Evolutionary conservation across 1,284 basidiomycete species (phyloP).

Genomic region (Veloporphyrellus conicus): DNA sequence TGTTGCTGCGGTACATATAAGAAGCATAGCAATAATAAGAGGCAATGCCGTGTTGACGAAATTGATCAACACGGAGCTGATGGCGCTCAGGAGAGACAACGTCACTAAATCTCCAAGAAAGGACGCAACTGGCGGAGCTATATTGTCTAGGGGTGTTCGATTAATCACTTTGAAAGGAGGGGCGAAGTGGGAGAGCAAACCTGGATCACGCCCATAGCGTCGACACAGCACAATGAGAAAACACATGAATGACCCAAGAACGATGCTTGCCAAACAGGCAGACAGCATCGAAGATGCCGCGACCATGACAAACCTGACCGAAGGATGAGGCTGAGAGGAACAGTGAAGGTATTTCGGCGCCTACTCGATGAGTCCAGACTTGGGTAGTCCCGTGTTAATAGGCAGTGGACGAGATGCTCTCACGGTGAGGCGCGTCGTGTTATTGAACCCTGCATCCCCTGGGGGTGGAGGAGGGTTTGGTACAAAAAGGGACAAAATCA

Average conservation of each 20-base stretch:
- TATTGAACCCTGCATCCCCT: constrained; percentile 8
- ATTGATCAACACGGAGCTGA: constrained; percentile 62
- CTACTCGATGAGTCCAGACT: constrained; percentile 52
- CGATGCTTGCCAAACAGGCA: constrained; percentile 72
- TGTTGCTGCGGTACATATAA: constrained; percentile 52
- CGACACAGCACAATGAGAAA: constrained; percentile 78
- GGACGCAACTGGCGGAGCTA: constrained; percentile 89
- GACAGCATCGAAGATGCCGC: constrained; percentile 87
- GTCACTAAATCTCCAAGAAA: constrained; percentile 93
- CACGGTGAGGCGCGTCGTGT: constrained; percentile 17
- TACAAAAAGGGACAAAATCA: constrained; percentile 67
- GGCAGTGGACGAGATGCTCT: constrained; percentile 31
- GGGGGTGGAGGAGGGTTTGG: constrained; percentile 35
- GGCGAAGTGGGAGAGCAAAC: constrained; percentile 37
- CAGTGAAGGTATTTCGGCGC: constrained; percentile 23
- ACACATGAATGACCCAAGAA: constrained; percentile 94
- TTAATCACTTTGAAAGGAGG: not conserved
- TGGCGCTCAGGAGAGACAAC: constrained; percentile 68
- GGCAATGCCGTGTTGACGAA: constrained; percentile 65
- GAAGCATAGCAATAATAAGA: constrained; percentile 55
- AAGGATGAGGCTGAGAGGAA: constrained; percentile 12
- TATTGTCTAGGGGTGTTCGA: constrained; percentile 65
- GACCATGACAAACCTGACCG: constrained; percentile 71
- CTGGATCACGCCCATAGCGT: constrained; percentile 77
- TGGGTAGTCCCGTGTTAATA: constrained; percentile 30